phyloP scores from a whole-genome alignment of 164 flowering plant species.

The Santalum album region DNA sequence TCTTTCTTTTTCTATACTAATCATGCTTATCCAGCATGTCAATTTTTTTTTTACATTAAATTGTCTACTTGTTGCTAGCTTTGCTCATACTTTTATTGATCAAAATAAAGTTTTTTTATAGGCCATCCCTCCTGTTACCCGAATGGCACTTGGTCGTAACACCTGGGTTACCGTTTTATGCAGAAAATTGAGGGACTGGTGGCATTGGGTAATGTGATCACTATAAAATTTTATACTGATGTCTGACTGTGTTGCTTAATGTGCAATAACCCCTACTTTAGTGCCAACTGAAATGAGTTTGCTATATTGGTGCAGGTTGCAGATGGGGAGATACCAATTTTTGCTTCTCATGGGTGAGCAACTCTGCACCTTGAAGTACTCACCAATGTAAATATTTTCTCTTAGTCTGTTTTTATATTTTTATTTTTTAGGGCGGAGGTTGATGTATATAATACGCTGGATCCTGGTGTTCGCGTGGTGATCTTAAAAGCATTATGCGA shows the following conservation, averaged over 20 bases:
- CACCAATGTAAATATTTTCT: not conserved
- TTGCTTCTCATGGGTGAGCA: slow-evolving; percentile 96
- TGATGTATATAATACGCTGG: slow-evolving; percentile 62
- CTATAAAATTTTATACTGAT: slow-evolving; percentile 8
- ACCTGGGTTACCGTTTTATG: slow-evolving; percentile 97
- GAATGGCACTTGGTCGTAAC: slow-evolving; percentile 90
- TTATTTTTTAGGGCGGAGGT: slow-evolving; percentile 50
- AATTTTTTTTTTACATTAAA: too few species aligned
- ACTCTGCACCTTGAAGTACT: slow-evolving; percentile 11
- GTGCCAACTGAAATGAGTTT: slow-evolving; percentile 10
- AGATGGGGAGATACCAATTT: slow-evolving; percentile 88
- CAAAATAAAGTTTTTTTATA: slow-evolving; percentile 8
- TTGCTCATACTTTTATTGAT: too few species aligned
- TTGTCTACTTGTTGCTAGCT: too few species aligned
- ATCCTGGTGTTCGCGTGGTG: slow-evolving; percentile 83
- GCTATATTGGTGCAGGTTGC: slow-evolving; percentile 61
- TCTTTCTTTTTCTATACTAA: too few species aligned
- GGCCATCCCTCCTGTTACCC: slow-evolving; percentile 95
- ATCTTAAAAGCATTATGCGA: slow-evolving; percentile 93
- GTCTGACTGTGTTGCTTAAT: slow-evolving; percentile 1
- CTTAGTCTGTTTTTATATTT: slow-evolving; percentile 13
- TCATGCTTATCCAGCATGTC: too few species aligned
- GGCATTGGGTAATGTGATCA: slow-evolving; percentile 82
- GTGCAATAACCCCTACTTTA: not conserved
- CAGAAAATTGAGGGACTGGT: slow-evolving; percentile 94